phyloP scores from a whole-genome alignment of 2,329 filamentous ascomycete species.

The Aspergillus proliferans region DNA sequence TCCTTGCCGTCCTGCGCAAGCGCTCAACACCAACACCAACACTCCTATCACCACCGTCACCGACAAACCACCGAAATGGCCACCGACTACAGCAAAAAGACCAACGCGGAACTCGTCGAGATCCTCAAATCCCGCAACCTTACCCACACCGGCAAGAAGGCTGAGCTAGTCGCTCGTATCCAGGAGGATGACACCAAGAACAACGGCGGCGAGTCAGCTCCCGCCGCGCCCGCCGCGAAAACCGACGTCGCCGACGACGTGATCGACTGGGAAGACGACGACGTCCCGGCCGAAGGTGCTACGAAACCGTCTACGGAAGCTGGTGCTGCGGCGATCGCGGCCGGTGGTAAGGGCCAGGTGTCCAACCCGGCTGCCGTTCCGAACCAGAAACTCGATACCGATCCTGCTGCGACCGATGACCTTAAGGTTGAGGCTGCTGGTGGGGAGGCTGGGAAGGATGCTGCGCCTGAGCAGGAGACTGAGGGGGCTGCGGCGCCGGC shows the following conservation, averaged over 20 bases:
- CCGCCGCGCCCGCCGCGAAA: constrained; percentile 20
- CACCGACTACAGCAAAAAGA: constrained; percentile 46
- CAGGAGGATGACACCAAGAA: constrained; percentile 37
- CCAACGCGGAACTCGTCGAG: constrained; percentile 44
- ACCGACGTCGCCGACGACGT: constrained; percentile 35
- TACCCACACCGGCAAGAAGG: constrained; percentile 45
- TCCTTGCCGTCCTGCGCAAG: not conserved
- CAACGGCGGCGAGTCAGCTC: constrained; percentile 13
- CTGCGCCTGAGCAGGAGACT: constrained; percentile 9
- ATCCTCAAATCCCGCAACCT: constrained; percentile 45
- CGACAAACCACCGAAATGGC: constrained; percentile 23
- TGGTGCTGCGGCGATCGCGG: constrained; percentile 29
- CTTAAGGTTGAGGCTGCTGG: constrained; percentile 28
- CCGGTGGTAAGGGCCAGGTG: constrained; percentile 32
- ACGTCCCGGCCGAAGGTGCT: constrained; percentile 22
- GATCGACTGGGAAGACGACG: constrained; percentile 43
- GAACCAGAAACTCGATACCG: constrained; percentile 32
- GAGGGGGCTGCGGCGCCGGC: constrained; percentile 14
- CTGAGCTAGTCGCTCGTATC: constrained; percentile 43
- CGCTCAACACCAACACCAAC: not conserved
- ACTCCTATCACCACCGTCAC: not conserved
- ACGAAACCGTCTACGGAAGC: constrained; percentile 26
- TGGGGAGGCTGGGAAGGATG: constrained; percentile 12
- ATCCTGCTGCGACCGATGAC: constrained; percentile 35
- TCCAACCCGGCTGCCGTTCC: constrained; percentile 35